Base-by-base conservation (phyloP, 2,329 filamentous ascomycete species). In the Dendrostoma leiphaemia region DNA sequence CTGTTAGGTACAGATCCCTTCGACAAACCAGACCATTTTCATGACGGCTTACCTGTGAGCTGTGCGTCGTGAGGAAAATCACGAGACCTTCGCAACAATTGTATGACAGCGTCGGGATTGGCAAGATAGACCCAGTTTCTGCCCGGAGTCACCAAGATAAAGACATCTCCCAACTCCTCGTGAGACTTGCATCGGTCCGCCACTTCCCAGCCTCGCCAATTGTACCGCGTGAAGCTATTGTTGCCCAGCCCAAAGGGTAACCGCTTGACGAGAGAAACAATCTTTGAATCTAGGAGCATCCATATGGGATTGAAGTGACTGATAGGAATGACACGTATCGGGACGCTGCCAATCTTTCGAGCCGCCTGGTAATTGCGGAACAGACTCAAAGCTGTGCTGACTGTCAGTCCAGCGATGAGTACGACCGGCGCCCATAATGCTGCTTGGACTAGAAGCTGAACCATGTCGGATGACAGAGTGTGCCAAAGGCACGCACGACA, bases 241-340 rank as follows among this genome's bases (percentile, higher is more conserved):
- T 66, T 54, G 3, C 65, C 63, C 1, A 63, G 32, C 7, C 35
- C 32, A 6, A 60, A 63, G 3, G 63, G 61, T 2, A 67, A 38
- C 1, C 54, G 56, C 3, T 59, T 52, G n/a, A 69, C 12, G 10
- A 64, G 17, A 2, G 55, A 35, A 0, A 65, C 31, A 6, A 66
- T 53, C n/a, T 59, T 59, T 10, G 60, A 48, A 45, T 70, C 66
- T 0, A 67, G 10, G 2, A 69, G 50, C 10, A 62, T 44, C 68
- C 68, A 71, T 15, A 70, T 53, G 0, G 64, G 64, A 34, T 70
- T 69, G 23, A 60, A 32, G 8, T 60, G 66, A 50, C 59, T 59
- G 53, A 70, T 64, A 21, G 61, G 65, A 9, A 70, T 64, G 38
- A 69, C 19, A 19, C 67, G 66, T 17, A 69, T 60, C n/a, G 65